Evolutionary conservation across 768 basidiomycete genomes (phyloP).

Genomic region (Trametes sanguinea): DNA sequence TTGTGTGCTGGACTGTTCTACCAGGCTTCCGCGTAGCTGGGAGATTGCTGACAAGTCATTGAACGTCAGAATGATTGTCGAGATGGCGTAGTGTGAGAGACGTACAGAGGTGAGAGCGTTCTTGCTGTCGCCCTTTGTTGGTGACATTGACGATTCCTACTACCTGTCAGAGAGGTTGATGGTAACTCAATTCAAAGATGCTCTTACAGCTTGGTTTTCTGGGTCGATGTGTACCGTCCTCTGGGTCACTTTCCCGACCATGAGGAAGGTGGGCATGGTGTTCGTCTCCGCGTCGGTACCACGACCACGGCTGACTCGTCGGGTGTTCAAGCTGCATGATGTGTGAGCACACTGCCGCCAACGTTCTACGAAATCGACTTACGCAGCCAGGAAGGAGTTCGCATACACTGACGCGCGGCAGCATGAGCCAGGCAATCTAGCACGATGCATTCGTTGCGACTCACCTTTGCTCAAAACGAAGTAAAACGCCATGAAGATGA

Average conservation of each 20-base stretch:
- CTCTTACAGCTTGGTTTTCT: constrained; percentile 14
- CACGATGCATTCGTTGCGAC: constrained; percentile 25
- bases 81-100: not conserved
- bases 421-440: not conserved
- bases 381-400: constrained; percentile 69
- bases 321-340: constrained; percentile 57
- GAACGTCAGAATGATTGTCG: not conserved
- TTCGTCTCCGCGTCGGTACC: constrained; percentile 50
- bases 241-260: constrained; percentile 31
- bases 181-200: not conserved
- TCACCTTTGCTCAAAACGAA: constrained; percentile 67
- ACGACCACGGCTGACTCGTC: constrained; percentile 52
- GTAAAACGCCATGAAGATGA: constrained; percentile 62
- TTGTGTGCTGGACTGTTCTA: not conserved
- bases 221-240: constrained; percentile 18
- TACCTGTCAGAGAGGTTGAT: not conserved
- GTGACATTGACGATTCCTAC: constrained; percentile 1
- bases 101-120: constrained; percentile 7
- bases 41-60: not conserved
- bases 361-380: constrained; percentile 25
- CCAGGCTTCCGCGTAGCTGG: constrained; percentile 20
- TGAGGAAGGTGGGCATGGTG: constrained; percentile 33
- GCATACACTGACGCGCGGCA: constrained; percentile 50
- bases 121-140: constrained; percentile 7
- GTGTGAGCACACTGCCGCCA: not conserved